phyloP scores from a whole-genome alignment of 2,329 filamentous ascomycete species.

The Pyrenophora seminiperda region DNA sequence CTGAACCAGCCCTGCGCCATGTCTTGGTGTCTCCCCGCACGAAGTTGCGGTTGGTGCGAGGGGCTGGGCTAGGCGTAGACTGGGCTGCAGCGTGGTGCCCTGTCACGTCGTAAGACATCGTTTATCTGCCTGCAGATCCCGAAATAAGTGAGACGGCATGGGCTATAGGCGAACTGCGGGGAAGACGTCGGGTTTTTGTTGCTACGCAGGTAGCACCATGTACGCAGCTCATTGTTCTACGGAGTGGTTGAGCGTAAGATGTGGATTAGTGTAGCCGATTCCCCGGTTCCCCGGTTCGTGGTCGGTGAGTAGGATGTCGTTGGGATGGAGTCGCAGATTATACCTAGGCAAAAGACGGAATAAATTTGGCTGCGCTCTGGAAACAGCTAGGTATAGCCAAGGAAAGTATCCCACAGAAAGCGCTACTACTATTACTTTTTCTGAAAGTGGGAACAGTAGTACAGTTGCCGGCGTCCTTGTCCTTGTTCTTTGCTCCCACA shows the following conservation, averaged over 20 bases:
- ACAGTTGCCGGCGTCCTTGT: not conserved
- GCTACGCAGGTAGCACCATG: conserved; percentile 4
- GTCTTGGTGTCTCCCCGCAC: conserved; percentile 3
- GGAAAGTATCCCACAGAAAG: too few relatives aligned
- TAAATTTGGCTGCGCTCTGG: too few relatives aligned
- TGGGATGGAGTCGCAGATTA: not conserved
- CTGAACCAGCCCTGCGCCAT: conserved; percentile 15
- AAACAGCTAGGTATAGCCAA: too few relatives aligned
- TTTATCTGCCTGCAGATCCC: conserved; percentile 35
- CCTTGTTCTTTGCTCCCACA: not conserved
- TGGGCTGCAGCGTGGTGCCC: conserved; percentile 9
- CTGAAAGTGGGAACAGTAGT: not conserved
- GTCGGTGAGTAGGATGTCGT: not conserved
- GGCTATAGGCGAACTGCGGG: conserved; percentile 24
- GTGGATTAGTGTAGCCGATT: conserved; percentile 27
- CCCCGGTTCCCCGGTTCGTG: conserved; percentile 19
- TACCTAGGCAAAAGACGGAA: not conserved
- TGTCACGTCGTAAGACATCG: conserved; percentile 28
- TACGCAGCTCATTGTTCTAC: conserved; percentile 10
- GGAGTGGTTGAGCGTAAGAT: not conserved
- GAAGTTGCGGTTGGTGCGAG: not conserved
- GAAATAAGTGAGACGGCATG: conserved; percentile 39
- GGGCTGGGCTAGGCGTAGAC: not conserved
- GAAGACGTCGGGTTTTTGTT: conserved; percentile 24
- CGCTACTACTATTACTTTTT: too few relatives aligned